Conservation (phyloP, 768 basidiomycete species). For the Podaxis sp. region DNA sequence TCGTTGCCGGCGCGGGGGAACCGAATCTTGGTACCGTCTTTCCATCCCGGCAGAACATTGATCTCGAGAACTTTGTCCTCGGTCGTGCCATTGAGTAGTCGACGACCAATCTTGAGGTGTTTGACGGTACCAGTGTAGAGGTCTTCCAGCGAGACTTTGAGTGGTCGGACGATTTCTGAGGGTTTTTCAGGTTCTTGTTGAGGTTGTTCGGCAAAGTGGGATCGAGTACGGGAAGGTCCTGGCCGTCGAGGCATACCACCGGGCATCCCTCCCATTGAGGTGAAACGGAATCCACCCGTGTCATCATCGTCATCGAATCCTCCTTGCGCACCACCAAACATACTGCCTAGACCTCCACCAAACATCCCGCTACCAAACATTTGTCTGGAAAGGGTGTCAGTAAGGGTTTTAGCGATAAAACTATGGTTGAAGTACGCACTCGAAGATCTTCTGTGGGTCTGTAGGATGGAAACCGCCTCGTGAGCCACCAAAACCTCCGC, state of each 20-base stretch:
- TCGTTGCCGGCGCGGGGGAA: slow-evolving; percentile 90
- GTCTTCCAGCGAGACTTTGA: slow-evolving; percentile 84
- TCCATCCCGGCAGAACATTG: slow-evolving; percentile 86
- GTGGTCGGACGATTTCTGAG: slow-evolving; percentile 73
- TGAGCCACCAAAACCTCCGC: slow-evolving; percentile 36
- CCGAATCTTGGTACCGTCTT: slow-evolving; percentile 91
- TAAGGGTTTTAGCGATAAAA: background rate
- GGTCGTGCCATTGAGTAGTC: slow-evolving; percentile 63
- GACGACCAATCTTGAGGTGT: slow-evolving; percentile 82
- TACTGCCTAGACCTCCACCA: slow-evolving; percentile 34
- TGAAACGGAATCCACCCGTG: slow-evolving; percentile 37
- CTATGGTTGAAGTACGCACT: slow-evolving; percentile 47
- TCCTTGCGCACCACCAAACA: slow-evolving; percentile 35
- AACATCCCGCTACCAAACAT: slow-evolving; percentile 47
- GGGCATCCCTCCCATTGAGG: slow-evolving; percentile 57
- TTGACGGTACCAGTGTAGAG: slow-evolving; percentile 85
- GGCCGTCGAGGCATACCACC: slow-evolving; percentile 43
- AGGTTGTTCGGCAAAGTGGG: slow-evolving; percentile 25
- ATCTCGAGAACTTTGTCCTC: slow-evolving; percentile 90
- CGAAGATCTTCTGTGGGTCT: slow-evolving; percentile 88
- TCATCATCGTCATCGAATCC: slow-evolving; percentile 49
- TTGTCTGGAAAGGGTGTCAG: slow-evolving; percentile 38
- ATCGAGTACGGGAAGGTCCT: slow-evolving; percentile 23
- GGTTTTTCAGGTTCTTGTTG: slow-evolving; percentile 30
- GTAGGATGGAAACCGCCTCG: slow-evolving; percentile 64